Conservation (phyloP, 768 basidiomycete species). For the Lentinula edodes region DNA sequence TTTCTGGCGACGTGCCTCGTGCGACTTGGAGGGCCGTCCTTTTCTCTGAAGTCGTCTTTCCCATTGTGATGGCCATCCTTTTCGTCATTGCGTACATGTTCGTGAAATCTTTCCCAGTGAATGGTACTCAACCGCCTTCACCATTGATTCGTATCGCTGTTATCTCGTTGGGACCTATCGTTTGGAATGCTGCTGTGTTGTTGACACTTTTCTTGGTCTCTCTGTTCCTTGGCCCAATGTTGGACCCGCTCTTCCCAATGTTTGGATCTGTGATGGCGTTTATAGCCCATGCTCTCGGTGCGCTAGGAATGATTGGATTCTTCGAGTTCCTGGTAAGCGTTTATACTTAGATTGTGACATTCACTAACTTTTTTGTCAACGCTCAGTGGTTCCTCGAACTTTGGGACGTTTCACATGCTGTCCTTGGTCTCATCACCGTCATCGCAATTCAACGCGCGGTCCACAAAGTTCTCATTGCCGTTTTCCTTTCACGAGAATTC, state of each 20-base stretch:
- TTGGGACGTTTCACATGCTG: conserved; percentile 89
- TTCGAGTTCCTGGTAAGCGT: conserved; percentile 84
- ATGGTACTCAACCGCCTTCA: conserved; percentile 64
- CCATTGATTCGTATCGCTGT: conserved; percentile 92
- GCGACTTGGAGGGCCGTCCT: conserved; percentile 90
- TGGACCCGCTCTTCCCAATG: conserved; percentile 75
- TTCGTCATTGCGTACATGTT: conserved; percentile 91
- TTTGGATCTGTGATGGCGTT: conserved; percentile 93
- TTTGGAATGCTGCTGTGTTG: conserved; percentile 89
- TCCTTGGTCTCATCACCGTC: conserved; percentile 87
- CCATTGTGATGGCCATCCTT: conserved; percentile 76
- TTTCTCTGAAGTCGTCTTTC: conserved; percentile 83
- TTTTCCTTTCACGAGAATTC: conserved; percentile 95
- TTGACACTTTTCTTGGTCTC: conserved; percentile 87
- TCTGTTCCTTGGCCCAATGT: conserved; percentile 88
- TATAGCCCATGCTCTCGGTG: conserved; percentile 77
- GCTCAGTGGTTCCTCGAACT: conserved; percentile 87
- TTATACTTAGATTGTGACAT: neutral
- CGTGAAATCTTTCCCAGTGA: conserved; percentile 78
- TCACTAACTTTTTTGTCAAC: conserved; percentile 9
- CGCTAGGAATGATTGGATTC: conserved; percentile 86
- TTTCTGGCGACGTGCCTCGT: conserved; percentile 91
- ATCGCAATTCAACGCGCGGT: conserved; percentile 89
- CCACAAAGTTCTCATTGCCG: conserved; percentile 90
- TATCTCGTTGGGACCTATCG: conserved; percentile 89